phyloP scores from a whole-genome alignment of 768 basidiomycete species.

The Boletus rufocinnamomeus region DNA sequence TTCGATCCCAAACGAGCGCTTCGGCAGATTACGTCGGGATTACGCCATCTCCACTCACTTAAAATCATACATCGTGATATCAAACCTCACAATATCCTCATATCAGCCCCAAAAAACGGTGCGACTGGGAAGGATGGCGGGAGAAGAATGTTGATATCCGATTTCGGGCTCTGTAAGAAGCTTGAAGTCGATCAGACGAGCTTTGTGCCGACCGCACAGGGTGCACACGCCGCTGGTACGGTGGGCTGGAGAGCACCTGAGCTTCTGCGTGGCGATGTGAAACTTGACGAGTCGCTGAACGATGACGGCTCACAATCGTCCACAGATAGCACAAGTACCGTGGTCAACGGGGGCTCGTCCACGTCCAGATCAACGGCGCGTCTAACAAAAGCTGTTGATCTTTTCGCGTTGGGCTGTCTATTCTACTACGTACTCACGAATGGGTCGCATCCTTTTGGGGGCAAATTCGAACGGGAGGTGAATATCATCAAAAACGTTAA shows the following conservation, averaged over 20 bases:
- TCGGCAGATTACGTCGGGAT: slow-evolving; percentile 81
- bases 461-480: slow-evolving; percentile 88
- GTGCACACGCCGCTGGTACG: slow-evolving; percentile 87
- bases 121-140: slow-evolving; percentile 42
- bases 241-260: slow-evolving; percentile 98
- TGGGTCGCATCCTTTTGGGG: slow-evolving; percentile 93
- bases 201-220: slow-evolving; percentile 90
- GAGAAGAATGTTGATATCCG: slow-evolving; percentile 89
- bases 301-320: slow-evolving; percentile 71
- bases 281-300: slow-evolving; percentile 71
- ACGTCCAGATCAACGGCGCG: slow-evolving; percentile 48
- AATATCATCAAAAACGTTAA: slow-evolving; percentile 89
- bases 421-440: slow-evolving; percentile 91
- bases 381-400: slow-evolving; percentile 93
- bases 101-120: slow-evolving; percentile 68
- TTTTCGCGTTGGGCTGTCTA: slow-evolving; percentile 94
- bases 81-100: slow-evolving; percentile 96
- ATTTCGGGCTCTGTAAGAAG: slow-evolving; percentile 96
- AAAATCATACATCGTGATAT: slow-evolving; percentile 99
- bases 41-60: slow-evolving; percentile 88
- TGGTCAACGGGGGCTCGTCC: slow-evolving; percentile 31
- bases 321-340: slow-evolving; percentile 60
- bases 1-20: slow-evolving; percentile 91
- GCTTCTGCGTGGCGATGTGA: slow-evolving; percentile 91
- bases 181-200: slow-evolving; percentile 95